phyloP scores from a whole-genome alignment of 2,329 filamentous ascomycete species.

The Shiraia sp. region DNA sequence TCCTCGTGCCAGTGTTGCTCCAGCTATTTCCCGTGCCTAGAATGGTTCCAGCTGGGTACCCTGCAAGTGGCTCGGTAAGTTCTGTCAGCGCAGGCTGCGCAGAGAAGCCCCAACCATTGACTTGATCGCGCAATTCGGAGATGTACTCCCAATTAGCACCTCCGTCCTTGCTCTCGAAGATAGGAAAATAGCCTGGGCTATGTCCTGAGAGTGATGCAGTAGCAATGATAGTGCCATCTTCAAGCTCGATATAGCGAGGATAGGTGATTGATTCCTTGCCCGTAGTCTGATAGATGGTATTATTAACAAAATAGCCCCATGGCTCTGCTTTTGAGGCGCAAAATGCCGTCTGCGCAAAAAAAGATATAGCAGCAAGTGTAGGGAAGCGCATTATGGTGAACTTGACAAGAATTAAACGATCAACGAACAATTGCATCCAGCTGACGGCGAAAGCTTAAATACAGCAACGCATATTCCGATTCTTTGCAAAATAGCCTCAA shows the following conservation, averaged over 20 bases:
- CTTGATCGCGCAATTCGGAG: conserved; percentile 63
- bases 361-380: not conserved
- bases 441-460: too few species aligned
- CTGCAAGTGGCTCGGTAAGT: conserved; percentile 18
- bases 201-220: conserved; percentile 17
- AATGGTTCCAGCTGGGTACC: conserved; percentile 23
- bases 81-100: conserved; percentile 45
- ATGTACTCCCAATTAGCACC: conserved; percentile 61
- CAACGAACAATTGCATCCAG: too few species aligned
- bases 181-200: conserved; percentile 39
- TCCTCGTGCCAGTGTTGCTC: conserved; percentile 52
- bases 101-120: conserved; percentile 65
- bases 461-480: too few species aligned
- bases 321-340: conserved; percentile 7
- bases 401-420: too few species aligned
- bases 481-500: too few species aligned
- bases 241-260: conserved; percentile 19
- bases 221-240: conserved; percentile 21
- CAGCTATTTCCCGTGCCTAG: conserved; percentile 50
- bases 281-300: conserved; percentile 21
- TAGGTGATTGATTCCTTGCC: conserved; percentile 17
- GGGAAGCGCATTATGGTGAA: too few species aligned
- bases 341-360: conserved; percentile 1
- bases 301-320: conserved; percentile 23
- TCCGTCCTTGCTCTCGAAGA: conserved; percentile 50